Evolutionary conservation across 2,329 filamentous ascomycete genomes (phyloP), one percentile per base, ranked within the genome.

Genomic region (Curvularia lunata): DNA sequence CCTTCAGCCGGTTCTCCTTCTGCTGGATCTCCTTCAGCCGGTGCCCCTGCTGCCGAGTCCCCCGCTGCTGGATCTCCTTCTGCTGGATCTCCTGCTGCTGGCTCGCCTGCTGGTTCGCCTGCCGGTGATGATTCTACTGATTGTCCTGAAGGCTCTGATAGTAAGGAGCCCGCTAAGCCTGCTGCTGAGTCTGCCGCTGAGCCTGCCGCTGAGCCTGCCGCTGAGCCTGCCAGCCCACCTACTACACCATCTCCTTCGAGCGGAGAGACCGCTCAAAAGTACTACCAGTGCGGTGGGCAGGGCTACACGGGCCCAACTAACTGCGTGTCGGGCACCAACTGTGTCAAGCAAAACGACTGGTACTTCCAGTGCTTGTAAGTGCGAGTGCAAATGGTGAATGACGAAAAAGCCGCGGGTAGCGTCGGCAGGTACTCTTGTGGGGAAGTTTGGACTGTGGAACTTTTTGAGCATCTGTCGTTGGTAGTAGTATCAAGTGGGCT

Each of bases 271-370:
- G 71, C 66, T 32, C 62, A 61, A 49, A 71, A 68, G 38, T 82
- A 75, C 58, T 75, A 72, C 3, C 80, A 81, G 70, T 83, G 81
- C 63, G 81, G 81, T 65, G 81, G 81, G 18, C 67, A 68, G 10
- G 75, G 73, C 50, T 82, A 69, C 64, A 76, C 66, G 1, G 81
- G 81, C 18, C 47, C 77, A 5, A 79, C 74, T 4, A 52, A 59
- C 12, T 83, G 81, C 52, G 75, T 71, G 5, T 56, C 70, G 27
- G 80, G 80, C 28, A 61, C 58, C 23, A 71, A 69, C 7, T 83
- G 81, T 71, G 70, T 70, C 32, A 64, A 68, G 23, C 66, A 65
- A 54, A 83, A 82, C 72, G 67, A 74, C 7, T 83, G 78, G 67
- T 83, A 83, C 74, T 78, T 66, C 27, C 81, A 83, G 74, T 83